Evolutionary conservation across 2,329 filamentous ascomycete genomes (phyloP).

Genomic region (Aspergillus brasiliensis): DNA sequence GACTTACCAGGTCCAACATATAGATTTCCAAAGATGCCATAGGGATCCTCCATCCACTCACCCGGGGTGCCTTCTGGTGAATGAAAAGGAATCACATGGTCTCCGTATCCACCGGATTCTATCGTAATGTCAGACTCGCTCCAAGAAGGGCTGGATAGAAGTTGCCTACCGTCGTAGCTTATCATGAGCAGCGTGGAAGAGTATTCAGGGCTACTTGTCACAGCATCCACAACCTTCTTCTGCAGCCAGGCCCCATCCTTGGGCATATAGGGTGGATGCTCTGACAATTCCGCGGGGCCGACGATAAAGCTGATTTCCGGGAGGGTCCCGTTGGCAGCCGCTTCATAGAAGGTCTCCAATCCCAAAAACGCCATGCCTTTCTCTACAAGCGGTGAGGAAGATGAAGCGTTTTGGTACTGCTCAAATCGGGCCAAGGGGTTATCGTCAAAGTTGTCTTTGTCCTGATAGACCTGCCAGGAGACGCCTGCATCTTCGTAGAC

Average conservation of each 20-base stretch:
- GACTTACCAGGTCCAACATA: conserved; percentile 44
- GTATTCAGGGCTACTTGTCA: conserved; percentile 54
- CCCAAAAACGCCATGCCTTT: conserved; percentile 52
- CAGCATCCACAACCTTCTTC: conserved; percentile 54
- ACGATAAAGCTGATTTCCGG: conserved; percentile 57
- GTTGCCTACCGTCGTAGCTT: conserved; percentile 50
- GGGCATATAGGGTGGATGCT: conserved; percentile 57
- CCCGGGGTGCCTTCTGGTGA: conserved; percentile 53
- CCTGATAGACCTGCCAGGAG: conserved; percentile 56
- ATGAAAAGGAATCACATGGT: conserved; percentile 57
- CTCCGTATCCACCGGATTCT: conserved; percentile 59
- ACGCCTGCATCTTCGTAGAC: conserved; percentile 52
- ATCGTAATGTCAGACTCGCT: conserved; percentile 1
- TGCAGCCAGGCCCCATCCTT: conserved; percentile 59
- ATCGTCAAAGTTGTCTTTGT: conserved; percentile 57
- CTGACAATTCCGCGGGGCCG: conserved; percentile 53
- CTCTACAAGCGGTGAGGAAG: conserved; percentile 46
- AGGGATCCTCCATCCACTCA: conserved; percentile 56
- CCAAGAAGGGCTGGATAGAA: rapidly evolving
- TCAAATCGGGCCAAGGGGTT: conserved; percentile 58
- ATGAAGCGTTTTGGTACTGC: conserved; percentile 52
- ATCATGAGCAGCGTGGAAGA: conserved; percentile 53
- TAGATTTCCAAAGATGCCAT: conserved; percentile 45
- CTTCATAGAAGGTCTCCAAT: conserved; percentile 53
- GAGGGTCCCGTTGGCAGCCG: conserved; percentile 54